Base-by-base conservation (phyloP, 192 early-diverging fungal species). In the Coemansia sp. region DNA sequence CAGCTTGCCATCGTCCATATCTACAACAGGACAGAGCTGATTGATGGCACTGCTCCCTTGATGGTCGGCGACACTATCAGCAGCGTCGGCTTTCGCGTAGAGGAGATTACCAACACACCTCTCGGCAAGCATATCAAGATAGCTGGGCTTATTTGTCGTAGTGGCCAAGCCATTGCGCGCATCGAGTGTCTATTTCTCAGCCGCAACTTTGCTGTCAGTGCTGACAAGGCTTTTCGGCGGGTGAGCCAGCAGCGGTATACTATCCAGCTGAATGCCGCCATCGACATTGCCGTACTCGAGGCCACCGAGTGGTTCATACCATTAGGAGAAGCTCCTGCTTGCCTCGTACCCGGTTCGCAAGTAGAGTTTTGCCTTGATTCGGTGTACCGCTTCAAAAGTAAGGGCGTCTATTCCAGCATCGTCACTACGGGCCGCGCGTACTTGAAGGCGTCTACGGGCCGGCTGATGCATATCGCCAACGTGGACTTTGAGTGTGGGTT, bases 301-400 rank as follows among this genome's bases (percentile, higher is more conserved):
- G 79, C 90, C 67, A 95, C 92, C 79, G 82, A 87, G 53, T 98
- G 94, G 94, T 87, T 96, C 66, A 74, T 82, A n/a, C 63, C 65
- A 24, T 39, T 38, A n/a, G 68, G 62, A 0, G 53, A 53, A 6
- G 6, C 9, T 0, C 20, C 62, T 2, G 39, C 66, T 9, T 65
- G 76, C 33, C 67, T 92, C 24, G 74, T 59, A 5, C 75, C 87
- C 20, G 86, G 86, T 7, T 23, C 45, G 61, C 73, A 21, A n/a
- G 62, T 97, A 42, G 87, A 95, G 62, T 97, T 97, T 83, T 82
- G 88, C 67, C 82, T 97, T 26, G 85, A 92, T 51, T 92, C 91
- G 3, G 70, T 82, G 34, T 74, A 90, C 37, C 69, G 85, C 16
- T 93, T 85, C 76, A 81, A 86, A 67, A 77, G 77, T 58, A 36